These are phyloP conservation scores for Stephanodiscus minutulus DNA, from an alignment of 108 stramenopile genomes.

Conservation along the genomic window DNA sequence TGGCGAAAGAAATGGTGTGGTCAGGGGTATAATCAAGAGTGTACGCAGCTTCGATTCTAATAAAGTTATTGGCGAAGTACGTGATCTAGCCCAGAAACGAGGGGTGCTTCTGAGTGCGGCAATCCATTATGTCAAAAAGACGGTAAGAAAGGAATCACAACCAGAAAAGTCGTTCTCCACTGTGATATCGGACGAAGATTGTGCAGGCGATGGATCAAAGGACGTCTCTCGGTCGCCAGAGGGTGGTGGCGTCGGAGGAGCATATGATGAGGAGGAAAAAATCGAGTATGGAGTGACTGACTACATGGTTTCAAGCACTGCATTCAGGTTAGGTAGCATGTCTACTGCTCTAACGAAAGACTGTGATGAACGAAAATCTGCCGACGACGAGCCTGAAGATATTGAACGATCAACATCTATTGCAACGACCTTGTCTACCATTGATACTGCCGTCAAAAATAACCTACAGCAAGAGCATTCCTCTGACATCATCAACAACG, in stretches of 20 bases:
- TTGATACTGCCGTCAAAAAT: no score
- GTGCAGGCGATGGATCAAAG: background rate
- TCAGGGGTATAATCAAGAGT: background rate
- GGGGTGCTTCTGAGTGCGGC: background rate
- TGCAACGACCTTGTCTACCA: background rate
- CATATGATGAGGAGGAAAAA: no score
- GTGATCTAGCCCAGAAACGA: background rate
- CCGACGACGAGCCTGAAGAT: background rate
- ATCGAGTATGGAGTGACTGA: no score
- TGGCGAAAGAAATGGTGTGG: background rate
- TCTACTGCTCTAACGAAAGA: background rate
- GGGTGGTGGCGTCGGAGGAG: no score
- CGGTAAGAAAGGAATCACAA: background rate
- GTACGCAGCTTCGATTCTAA: no score
- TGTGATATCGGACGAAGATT: background rate
- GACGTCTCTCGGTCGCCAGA: no score
- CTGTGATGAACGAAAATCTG: background rate
- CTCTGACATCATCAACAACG: no score
- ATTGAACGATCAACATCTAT: background rate
- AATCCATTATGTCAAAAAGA: background rate
- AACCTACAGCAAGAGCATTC: no score
- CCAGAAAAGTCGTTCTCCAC: background rate
- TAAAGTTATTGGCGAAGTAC: background rate
- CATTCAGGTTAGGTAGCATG: background rate
- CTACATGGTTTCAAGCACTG: no score